phyloP scores from a whole-genome alignment of 1,284 basidiomycete genomes.

The Ceratobasidium sp. region DNA sequence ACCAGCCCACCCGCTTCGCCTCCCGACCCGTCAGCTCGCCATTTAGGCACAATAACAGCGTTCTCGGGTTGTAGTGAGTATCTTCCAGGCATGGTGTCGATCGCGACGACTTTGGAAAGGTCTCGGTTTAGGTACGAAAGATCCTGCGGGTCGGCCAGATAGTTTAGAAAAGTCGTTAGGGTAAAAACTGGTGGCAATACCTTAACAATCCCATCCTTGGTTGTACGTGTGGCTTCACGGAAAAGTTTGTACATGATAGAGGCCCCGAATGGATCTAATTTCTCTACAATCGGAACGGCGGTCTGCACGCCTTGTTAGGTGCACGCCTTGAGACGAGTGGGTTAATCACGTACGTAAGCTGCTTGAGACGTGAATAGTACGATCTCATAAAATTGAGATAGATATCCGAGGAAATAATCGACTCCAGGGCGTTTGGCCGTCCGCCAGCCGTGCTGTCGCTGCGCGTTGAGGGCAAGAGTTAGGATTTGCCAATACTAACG shows the following conservation, averaged over 20 bases:
- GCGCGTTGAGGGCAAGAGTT: slow-evolving; percentile 39
- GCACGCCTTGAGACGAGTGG: slow-evolving; percentile 11
- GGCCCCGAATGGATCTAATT: slow-evolving; percentile 93
- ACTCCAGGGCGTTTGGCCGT: slow-evolving; percentile 95
- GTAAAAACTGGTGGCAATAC: slow-evolving; percentile 55
- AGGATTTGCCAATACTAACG: not conserved
- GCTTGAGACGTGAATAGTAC: slow-evolving; percentile 95
- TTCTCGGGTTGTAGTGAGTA: slow-evolving; percentile 89
- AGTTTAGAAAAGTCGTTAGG: slow-evolving; percentile 13
- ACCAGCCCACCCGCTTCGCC: slow-evolving; percentile 81
- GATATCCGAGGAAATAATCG: slow-evolving; percentile 96
- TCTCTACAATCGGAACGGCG: slow-evolving; percentile 89
- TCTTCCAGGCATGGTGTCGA: slow-evolving; percentile 88
- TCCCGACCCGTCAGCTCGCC: slow-evolving; percentile 75
- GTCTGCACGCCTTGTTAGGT: slow-evolving; percentile 64
- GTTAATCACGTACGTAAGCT: slow-evolving; percentile 73
- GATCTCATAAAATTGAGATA: slow-evolving; percentile 98
- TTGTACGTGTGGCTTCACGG: slow-evolving; percentile 86
- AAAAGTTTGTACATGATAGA: slow-evolving; percentile 91
- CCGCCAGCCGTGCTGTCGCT: slow-evolving; percentile 89
- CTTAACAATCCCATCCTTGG: slow-evolving; percentile 85
- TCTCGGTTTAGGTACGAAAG: slow-evolving; percentile 94
- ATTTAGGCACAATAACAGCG: slow-evolving; percentile 84
- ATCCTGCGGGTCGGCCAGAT: slow-evolving; percentile 64
- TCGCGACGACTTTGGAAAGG: slow-evolving; percentile 86